Base-by-base conservation (phyloP, 1,284 basidiomycete species). In the Cutaneotrichosporon sp. region DNA sequence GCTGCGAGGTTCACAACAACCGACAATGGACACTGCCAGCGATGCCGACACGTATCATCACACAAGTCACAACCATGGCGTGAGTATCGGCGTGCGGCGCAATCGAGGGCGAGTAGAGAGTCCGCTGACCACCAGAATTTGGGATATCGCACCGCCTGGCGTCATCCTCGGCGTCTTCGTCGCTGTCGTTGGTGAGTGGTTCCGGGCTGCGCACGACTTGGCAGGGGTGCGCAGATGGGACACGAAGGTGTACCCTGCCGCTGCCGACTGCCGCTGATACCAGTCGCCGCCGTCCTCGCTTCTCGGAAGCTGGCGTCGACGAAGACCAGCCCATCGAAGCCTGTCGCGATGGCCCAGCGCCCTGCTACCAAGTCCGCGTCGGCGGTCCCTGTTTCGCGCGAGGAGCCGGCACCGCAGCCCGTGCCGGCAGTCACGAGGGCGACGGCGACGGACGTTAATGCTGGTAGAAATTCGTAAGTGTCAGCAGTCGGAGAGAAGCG, bases 131-230 rank as follows among this genome's bases (percentile, higher is more conserved):
- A n/a, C 7, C 39, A 49, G 51, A n/a, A 12, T 34, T 16, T 67
- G 60, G 56, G 65, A 66, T 25, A 63, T 67, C 41, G 54, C 65
- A 43, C 65, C 65, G 5, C 62, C 71, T 12, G 44, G 54, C 5
- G 27, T 68, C 20, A 49, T 66, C 16, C 59, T 73, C 24, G 47
- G 60, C 32, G 49, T 67, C 48, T 67, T 71, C 55, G 52, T 68
- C 35, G 65, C 56, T 33, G 61, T 62, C 11, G 65, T 67, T 25
- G 66, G 71, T 71, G 51, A 57, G 69, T 70, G 24, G 4, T 4
- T 16, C 24, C 26, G 29, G n/a, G n/a, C n/a, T n/a, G n/a, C n/a
- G n/a, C n/a, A n/a, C n/a, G n/a, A n/a, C n/a, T n/a, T n/a, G n/a
- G n/a, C n/a, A n/a, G n/a, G n/a, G n/a, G n/a, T n/a, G n/a, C n/a